phyloP scores from a whole-genome alignment of 2,329 filamentous ascomycete genomes.

The Sclerotinia spermophila region DNA sequence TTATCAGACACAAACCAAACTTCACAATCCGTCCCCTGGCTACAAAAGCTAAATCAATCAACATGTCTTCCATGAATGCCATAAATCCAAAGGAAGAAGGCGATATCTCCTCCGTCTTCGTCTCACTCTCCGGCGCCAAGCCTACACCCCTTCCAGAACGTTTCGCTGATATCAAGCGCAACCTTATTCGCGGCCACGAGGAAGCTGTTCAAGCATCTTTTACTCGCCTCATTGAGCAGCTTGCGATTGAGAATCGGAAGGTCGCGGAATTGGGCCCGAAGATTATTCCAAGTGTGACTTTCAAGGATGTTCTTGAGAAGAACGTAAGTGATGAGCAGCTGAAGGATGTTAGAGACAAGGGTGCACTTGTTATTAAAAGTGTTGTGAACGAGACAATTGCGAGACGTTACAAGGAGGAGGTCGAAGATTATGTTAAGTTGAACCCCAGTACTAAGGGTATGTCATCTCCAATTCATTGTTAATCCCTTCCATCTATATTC shows the following conservation, averaged over 20 bases:
- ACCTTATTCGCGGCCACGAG: constrained; percentile 49
- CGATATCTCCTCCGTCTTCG: constrained; percentile 59
- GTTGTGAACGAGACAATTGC: constrained; percentile 63
- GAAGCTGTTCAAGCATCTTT: constrained; percentile 46
- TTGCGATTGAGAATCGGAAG: constrained; percentile 46
- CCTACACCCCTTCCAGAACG: constrained; percentile 49
- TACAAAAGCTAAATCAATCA: background rate
- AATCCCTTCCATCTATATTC: fast-evolving
- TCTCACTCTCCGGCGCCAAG: constrained; percentile 49
- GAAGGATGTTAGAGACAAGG: constrained; percentile 20
- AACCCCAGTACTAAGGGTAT: constrained; percentile 57
- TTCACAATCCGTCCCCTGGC: background rate
- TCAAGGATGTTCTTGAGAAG: background rate
- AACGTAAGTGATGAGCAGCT: background rate
- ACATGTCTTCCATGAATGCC: constrained; percentile 10
- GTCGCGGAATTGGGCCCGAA: constrained; percentile 45
- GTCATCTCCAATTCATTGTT: background rate
- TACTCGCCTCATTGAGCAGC: constrained; percentile 45
- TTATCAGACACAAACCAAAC: background rate
- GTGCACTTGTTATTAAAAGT: constrained; percentile 55
- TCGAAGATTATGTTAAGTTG: constrained; percentile 60
- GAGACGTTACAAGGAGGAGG: constrained; percentile 59
- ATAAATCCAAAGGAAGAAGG: constrained; percentile 42
- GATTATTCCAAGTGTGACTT: constrained; percentile 44
- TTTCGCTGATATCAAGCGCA: constrained; percentile 53